Percentiles rank a stretch among this genome's conserved stretches.
Evolutionary conservation across 2,329 filamentous ascomycete species (phyloP).

Genomic region (Colletotrichum ledebouriae): DNA sequence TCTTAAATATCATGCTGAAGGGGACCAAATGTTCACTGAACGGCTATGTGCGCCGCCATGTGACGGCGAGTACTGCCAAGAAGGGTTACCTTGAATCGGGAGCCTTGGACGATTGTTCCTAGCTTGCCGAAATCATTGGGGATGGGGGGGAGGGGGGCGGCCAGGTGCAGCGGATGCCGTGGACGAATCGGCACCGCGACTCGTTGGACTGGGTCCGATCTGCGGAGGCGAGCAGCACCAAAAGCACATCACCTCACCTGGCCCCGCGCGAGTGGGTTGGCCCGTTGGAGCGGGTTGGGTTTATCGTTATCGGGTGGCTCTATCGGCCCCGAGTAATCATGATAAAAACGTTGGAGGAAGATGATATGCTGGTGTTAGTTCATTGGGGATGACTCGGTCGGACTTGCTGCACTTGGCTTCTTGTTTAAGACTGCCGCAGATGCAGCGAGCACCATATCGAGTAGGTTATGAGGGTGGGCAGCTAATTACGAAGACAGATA

Average conservation of each 20-base stretch:
- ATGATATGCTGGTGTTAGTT: constrained; percentile 7
- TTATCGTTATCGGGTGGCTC: background rate
- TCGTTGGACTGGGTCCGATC: constrained; percentile 13
- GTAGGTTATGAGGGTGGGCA: background rate
- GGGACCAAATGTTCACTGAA: background rate
- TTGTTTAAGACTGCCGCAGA: constrained; percentile 20
- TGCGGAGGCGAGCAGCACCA: constrained; percentile 18
- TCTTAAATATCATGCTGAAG: background rate
- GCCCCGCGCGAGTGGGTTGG: constrained; percentile 2
- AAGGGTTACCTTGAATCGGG: constrained; percentile 5
- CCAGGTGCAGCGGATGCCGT: no score
- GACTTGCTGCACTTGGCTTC: constrained; percentile 6
- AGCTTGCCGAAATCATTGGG: no score
- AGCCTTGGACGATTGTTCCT: background rate
- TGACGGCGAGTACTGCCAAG: constrained; percentile 17
- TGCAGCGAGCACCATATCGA: constrained; percentile 11
- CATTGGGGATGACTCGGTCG: constrained; percentile 13
- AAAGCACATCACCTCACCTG: constrained; percentile 3
- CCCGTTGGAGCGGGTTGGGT: background rate
- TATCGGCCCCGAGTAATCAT: background rate
- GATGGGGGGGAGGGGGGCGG: no score
- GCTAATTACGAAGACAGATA: constrained; percentile 3
- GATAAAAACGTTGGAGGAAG: background rate
- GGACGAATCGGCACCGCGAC: constrained; percentile 2
- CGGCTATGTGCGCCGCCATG: constrained; percentile 13